A percentile compares a stretch with the other conserved stretches of the same genome.
These are phyloP conservation scores for Daldinia sp. DNA, from an alignment of 2,329 filamentous ascomycete genomes.

Conservation along the genomic window DNA sequence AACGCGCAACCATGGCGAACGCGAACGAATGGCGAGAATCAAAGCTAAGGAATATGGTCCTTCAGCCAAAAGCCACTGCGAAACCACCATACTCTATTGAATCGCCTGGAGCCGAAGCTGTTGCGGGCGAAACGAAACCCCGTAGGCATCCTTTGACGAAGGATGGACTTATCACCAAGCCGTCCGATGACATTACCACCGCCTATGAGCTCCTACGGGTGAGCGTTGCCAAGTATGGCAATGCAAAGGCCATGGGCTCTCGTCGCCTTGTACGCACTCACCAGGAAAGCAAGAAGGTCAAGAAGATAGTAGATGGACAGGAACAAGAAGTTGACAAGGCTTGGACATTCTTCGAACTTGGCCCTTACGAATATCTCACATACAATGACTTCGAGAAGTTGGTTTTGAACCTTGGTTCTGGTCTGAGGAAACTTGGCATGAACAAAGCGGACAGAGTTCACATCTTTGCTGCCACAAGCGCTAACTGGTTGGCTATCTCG, in stretches of 20 bases:
- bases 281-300: conserved; percentile 87
- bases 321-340: conserved; percentile 86
- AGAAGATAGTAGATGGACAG: conserved; percentile 85
- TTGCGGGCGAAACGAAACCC: conserved; percentile 80
- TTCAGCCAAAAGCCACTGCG: conserved; percentile 64
- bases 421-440: conserved; percentile 79
- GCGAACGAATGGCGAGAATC: conserved; percentile 50
- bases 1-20: conserved; percentile 43
- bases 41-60: conserved; percentile 46
- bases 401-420: conserved; percentile 74
- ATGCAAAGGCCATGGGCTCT: conserved; percentile 74
- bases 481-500: conserved; percentile 64
- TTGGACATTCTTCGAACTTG: conserved; percentile 90
- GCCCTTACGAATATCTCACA: conserved; percentile 79
- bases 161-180: conserved; percentile 70
- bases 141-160: conserved; percentile 73
- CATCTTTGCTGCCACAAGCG: conserved; percentile 80
- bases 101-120: conserved; percentile 70
- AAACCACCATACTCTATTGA: conserved; percentile 77
- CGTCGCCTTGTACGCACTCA: conserved; percentile 81
- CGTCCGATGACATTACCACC: conserved; percentile 75
- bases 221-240: conserved; percentile 74
- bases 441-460: conserved; percentile 77
- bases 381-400: conserved; percentile 83
- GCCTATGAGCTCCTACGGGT: conserved; percentile 80